Evolutionary conservation across 176 grass and related monocot species (phyloP).

Genomic region (Triticum turgidum): DNA sequence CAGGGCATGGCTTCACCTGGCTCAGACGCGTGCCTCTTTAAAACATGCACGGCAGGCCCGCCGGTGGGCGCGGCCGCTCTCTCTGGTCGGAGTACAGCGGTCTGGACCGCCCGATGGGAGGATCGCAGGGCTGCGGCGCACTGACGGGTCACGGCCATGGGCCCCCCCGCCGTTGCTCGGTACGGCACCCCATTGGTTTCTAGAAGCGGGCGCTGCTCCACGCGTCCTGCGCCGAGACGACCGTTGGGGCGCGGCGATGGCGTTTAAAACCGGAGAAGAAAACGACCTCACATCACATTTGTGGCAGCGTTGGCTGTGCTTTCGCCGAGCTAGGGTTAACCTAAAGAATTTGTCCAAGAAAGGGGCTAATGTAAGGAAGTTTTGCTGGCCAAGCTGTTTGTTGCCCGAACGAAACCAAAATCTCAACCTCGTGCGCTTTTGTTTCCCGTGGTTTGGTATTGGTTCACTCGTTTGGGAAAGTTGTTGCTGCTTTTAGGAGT

Average conservation of each 20-base stretch:
- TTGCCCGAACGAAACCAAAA: constrained; percentile 30
- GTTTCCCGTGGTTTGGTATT: constrained; percentile 31
- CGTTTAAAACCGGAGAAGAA: constrained; percentile 14
- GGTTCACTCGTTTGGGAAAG: no score
- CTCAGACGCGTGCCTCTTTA: constrained; percentile 24
- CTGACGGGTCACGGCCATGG: not conserved
- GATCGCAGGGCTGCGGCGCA: constrained; percentile 3
- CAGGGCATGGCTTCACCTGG: not conserved
- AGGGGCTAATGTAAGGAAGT: not conserved
- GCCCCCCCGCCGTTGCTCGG: not conserved
- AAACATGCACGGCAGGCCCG: not conserved
- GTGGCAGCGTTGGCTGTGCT: not conserved
- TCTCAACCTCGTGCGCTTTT: not conserved
- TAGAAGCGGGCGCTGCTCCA: not conserved
- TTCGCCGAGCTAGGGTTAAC: no score
- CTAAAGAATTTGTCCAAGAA: no score
- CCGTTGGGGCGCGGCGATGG: constrained; percentile 35
- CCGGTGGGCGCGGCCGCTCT: not conserved
- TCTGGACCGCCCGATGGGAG: constrained; percentile 1
- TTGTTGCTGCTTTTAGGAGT: no score
- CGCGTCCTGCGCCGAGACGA: not conserved
- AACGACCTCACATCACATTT: not conserved
- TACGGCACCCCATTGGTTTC: not conserved
- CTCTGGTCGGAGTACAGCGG: not conserved
- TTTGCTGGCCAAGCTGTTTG: constrained; percentile 21